These are phyloP conservation scores for Cymodocea nodosa DNA, from an alignment of 116 monocot genomes.

Conservation along the genomic window DNA sequence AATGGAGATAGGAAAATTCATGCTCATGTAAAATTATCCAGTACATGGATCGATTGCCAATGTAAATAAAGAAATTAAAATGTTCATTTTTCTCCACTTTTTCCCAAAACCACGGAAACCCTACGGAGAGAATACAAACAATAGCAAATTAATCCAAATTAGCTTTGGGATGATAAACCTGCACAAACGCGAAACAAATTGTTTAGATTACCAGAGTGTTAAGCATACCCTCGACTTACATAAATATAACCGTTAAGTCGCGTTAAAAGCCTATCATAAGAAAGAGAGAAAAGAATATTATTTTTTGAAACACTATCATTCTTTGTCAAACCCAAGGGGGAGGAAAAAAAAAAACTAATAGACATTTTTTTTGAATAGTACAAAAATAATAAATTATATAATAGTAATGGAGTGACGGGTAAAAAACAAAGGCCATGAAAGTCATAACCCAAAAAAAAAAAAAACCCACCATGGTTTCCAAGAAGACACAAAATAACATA, in stretches of 20 bases:
- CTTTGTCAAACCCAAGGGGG: neutral
- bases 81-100: no score
- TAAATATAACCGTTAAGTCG: no score
- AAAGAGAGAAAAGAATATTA: neutral
- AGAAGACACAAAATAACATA: neutral
- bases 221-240: neutral
- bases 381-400: no score
- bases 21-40: no score
- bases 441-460: neutral
- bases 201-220: conserved; percentile 24
- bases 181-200: conserved; percentile 49
- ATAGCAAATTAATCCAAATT: conserved; percentile 55
- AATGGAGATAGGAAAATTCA: no score
- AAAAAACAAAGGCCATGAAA: neutral
- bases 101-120: conserved; percentile 2
- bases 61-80: neutral
- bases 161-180: conserved; percentile 64
- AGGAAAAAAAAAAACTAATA: neutral
- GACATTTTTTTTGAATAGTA: no score
- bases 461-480: neutral
- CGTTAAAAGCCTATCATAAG: neutral
- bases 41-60: neutral
- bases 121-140: conserved; percentile 13
- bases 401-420: neutral
- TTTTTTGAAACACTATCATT: neutral